Evolutionary conservation across 257 asterid genomes (phyloP), one percentile per base, ranked within the genome.

Genomic region (Coffea canephora): DNA sequence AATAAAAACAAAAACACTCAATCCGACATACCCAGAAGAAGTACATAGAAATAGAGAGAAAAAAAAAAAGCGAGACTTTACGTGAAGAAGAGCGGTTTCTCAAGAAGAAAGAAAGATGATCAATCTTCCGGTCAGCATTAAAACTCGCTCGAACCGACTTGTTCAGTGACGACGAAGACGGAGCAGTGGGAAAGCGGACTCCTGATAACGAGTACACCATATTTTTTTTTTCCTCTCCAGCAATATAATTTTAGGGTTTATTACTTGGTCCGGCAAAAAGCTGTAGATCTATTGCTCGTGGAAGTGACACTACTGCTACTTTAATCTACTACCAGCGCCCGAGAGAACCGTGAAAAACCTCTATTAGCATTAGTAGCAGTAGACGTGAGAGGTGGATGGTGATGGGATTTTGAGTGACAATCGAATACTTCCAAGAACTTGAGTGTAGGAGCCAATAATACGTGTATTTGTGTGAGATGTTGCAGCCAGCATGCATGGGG

Each of bases 141-240:
- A 87, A 77, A 66, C 77, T 86, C 79, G 87, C 80, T 46, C 90
- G 85, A 73, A 39, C 85, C 3, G 83, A 72, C 79, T 88, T 95
- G 75, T 82, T 84, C 69, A 77, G 82, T 55, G 64, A 55, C 31
- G 31, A 23, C 27, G 27, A 4, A 66, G 93, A 82, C 25, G 95
- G 92, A 79, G 77, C 85, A 34, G 90, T 71, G 0, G 95, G 97
- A 83, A 91, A 74, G 23, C 94, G 84, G 73, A 89, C 88, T 5
- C 94, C 97, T 1, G 94, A 82, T 36, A 93, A 80, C 49, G 96
- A 84, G 62, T 89, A 90, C 59, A 89, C 97, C 99, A 95, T 95
- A 0, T 31, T 31, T 75, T 71, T 61, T 48, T 5, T 73, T 49
- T 15, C 31, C 65, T 5, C 9, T 4, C 49, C 43, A 39, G 43